These are phyloP conservation scores for Shiraia sp. DNA, from an alignment of 2,329 filamentous ascomycete genomes.

Conservation along the genomic window DNA sequence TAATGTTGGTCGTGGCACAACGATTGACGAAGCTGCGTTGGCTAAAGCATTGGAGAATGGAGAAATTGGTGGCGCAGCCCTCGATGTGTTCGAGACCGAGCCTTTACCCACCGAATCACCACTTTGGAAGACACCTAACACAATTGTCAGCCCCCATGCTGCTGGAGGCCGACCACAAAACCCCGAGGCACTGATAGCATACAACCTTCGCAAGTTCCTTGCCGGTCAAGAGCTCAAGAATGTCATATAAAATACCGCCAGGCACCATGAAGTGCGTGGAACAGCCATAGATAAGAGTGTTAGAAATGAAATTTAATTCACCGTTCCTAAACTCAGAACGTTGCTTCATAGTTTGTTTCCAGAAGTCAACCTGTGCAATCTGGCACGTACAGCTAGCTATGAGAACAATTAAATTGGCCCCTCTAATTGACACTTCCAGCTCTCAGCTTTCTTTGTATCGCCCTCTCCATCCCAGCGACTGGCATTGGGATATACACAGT, in stretches of 20 bases:
- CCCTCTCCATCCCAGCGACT: conserved; percentile 20
- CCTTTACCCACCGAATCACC: conserved; percentile 60
- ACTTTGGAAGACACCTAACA: conserved; percentile 58
- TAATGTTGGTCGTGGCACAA: conserved; percentile 76
- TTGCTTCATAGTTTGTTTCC: too few relatives aligned
- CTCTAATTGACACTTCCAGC: conserved; percentile 6
- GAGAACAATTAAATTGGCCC: not conserved
- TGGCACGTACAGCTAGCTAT: too few relatives aligned
- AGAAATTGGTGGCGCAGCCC: conserved; percentile 71
- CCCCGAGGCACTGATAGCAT: conserved; percentile 61
- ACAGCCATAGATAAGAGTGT: too few relatives aligned
- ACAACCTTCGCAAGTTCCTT: conserved; percentile 63
- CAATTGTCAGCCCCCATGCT: conserved; percentile 58
- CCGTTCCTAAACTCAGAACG: too few relatives aligned
- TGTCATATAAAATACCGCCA: conserved; percentile 50
- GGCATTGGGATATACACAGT: conserved; percentile 22
- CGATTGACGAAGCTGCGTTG: conserved; percentile 73
- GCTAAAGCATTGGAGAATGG: conserved; percentile 68
- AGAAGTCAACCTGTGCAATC: too few relatives aligned
- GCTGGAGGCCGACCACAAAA: conserved; percentile 65
- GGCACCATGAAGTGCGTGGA: too few relatives aligned
- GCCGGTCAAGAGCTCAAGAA: conserved; percentile 65
- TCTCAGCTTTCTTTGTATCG: conserved; percentile 11
- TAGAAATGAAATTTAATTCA: too few relatives aligned
- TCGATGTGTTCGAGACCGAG: conserved; percentile 78